Conservation (phyloP, 1,284 basidiomycete species). For the Trichosporon sp. region DNA sequence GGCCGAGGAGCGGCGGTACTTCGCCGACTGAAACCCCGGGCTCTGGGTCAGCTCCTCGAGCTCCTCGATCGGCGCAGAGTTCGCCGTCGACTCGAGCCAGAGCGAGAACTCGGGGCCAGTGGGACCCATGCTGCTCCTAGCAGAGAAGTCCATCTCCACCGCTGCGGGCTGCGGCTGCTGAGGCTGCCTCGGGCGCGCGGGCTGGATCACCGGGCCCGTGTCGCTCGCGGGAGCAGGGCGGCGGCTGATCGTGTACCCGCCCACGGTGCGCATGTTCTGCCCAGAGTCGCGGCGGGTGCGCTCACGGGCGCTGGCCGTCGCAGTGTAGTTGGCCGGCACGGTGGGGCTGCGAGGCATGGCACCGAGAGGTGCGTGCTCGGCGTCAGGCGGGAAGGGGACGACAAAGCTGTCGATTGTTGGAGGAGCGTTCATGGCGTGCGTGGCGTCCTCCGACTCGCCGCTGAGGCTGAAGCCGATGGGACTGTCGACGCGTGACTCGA, state of each 20-base stretch:
- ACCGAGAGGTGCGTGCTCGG: not conserved
- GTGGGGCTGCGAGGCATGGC: constrained; percentile 1
- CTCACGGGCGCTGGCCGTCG: constrained; percentile 2
- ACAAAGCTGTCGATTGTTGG: not conserved
- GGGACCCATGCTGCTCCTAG: not conserved
- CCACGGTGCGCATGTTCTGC: not conserved
- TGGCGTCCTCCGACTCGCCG: not conserved
- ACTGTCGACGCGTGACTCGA: not conserved
- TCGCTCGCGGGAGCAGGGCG: not conserved
- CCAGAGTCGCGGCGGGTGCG: constrained; percentile 7
- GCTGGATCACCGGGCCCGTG: not conserved
- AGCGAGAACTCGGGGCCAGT: constrained; percentile 1
- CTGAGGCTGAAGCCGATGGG: not conserved
- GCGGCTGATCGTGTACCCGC: not conserved
- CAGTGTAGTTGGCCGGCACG: not conserved
- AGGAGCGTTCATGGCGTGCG: not conserved
- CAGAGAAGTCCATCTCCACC: not conserved
- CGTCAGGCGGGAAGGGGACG: constrained; percentile 4
- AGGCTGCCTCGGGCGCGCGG: not conserved
- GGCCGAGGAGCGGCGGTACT: not conserved
- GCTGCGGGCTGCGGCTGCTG: not conserved
- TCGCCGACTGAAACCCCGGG: not conserved
- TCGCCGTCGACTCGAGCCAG: constrained; percentile 3
- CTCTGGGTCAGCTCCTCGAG: constrained; percentile 1
- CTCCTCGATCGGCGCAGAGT: constrained; percentile 4